Percentiles rank a stretch among this genome's conserved stretches.
phyloP scores from a whole-genome alignment of 345 rosid genomes.

The Populus ilicifolia region DNA sequence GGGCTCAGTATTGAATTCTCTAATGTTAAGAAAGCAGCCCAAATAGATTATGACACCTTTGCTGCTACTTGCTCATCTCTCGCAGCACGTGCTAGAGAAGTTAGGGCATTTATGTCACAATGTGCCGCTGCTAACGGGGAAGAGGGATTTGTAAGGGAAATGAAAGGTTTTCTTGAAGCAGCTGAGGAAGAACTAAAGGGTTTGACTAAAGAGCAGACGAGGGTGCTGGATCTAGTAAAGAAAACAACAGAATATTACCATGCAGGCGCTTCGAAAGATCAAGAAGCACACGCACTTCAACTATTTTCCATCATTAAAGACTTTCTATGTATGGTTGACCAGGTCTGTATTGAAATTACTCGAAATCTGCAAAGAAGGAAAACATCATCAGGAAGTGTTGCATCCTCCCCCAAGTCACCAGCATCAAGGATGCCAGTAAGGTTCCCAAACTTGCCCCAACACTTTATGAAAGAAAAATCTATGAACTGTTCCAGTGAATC shows the following conservation, averaged over 20 bases:
- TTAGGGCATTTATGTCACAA: conserved; percentile 27
- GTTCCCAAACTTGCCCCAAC: conserved; percentile 61
- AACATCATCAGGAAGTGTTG: conserved; percentile 19
- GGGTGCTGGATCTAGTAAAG: conserved; percentile 60
- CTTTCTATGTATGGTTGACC: conserved; percentile 76
- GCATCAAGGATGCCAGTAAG: conserved; percentile 37
- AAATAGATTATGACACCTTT: conserved; percentile 45
- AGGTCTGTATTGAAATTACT: conserved; percentile 56
- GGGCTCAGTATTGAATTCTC: conserved; percentile 72
- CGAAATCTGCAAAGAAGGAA: conserved; percentile 60
- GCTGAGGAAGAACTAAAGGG: conserved; percentile 53
- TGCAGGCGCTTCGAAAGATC: conserved; percentile 47
- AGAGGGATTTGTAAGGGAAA: conserved; percentile 45
- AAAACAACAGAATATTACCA: conserved; percentile 77
- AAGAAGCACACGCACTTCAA: conserved; percentile 48
- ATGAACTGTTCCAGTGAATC: conserved; percentile 57
- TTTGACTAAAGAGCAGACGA: conserved; percentile 47
- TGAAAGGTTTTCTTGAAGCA: conserved; percentile 51
- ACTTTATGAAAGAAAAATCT: conserved; percentile 54
- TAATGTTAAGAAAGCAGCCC: conserved; percentile 79
- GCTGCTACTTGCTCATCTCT: conserved; percentile 46
- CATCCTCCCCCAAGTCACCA: conserved; percentile 30
- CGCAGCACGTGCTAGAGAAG: conserved; percentile 43
- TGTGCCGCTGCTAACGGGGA: conserved; percentile 28
- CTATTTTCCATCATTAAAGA: conserved; percentile 63